Conservation (phyloP, 495 filamentous ascomycete genomes). For the Hypoxylon fuscum region DNA sequence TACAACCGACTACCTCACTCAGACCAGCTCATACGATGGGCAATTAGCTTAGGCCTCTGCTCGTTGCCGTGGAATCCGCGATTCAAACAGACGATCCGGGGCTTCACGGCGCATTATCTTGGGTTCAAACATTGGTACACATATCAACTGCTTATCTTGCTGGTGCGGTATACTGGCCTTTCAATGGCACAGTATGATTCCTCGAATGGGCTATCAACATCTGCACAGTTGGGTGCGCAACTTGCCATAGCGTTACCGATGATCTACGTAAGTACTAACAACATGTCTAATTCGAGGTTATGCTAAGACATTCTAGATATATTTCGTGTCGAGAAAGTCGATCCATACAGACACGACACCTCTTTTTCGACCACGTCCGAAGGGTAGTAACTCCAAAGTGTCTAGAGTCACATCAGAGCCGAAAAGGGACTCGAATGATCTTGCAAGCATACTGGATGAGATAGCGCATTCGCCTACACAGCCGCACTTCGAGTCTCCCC, state of each 20-base stretch:
- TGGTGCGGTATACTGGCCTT: conserved; percentile 64
- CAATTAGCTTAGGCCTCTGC: conserved; percentile 61
- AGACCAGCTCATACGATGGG: conserved; percentile 55
- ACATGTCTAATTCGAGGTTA: conserved; percentile 5
- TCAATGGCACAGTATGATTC: conserved; percentile 57
- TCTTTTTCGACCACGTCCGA: conserved; percentile 57
- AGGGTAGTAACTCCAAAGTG: conserved; percentile 29
- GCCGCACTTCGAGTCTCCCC: conserved; percentile 7
- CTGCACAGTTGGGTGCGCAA: conserved; percentile 61
- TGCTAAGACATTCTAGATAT: conserved; percentile 50
- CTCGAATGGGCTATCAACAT: conserved; percentile 50
- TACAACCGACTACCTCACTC: conserved; percentile 37
- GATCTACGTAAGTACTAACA: conserved; percentile 58
- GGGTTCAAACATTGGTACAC: conserved; percentile 75
- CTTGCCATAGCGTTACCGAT: conserved; percentile 63
- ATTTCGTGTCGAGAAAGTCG: conserved; percentile 56
- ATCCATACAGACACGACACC: conserved; percentile 66
- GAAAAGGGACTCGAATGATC: conserved; percentile 31
- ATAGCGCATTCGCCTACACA: conserved; percentile 44
- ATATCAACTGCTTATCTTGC: conserved; percentile 69
- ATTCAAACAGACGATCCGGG: conserved; percentile 69
- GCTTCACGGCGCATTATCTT: conserved; percentile 68
- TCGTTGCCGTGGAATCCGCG: conserved; percentile 83
- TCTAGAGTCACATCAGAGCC: conserved; percentile 5
- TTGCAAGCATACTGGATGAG: conserved; percentile 55